These are phyloP conservation scores for Ceratocystis diversiconidia DNA, from an alignment of 2,329 filamentous ascomycete species.

Conservation along the genomic window DNA sequence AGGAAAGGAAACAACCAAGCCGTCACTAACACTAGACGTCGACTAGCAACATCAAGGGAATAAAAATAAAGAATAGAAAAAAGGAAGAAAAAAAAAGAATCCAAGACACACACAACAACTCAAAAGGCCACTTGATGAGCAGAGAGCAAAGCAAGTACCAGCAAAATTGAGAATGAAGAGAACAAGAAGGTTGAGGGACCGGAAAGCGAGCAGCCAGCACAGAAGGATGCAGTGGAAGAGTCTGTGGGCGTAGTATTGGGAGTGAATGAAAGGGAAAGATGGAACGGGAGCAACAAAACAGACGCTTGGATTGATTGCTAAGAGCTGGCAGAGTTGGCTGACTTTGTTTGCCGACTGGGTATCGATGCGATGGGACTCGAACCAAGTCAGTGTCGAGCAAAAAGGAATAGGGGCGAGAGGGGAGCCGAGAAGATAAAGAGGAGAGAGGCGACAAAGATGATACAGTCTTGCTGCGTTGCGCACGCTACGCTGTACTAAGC, in stretches of 20 bases:
- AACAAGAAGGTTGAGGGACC: not conserved
- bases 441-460: not conserved
- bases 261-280: not conserved
- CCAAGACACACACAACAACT: not conserved
- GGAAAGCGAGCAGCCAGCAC: not conserved
- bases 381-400: not conserved
- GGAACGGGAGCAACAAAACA: not conserved
- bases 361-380: not conserved
- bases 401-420: not conserved
- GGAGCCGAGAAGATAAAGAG: not conserved
- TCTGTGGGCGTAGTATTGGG: not conserved
- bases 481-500: not conserved
- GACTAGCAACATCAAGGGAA: slow-evolving; percentile 2
- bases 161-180: not conserved
- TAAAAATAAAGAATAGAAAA: not conserved
- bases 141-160: not conserved
- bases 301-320: not conserved
- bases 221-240: not conserved
- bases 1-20: not conserved
- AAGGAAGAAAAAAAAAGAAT: not conserved
- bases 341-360: not conserved
- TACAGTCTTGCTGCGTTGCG: not conserved
- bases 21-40: not conserved
- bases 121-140: not conserved
- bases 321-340: not conserved